Percentiles rank a stretch among this genome's conserved stretches.
Conservation (phyloP, 805 yeast species). For the Komagataella phaffii region DNA sequence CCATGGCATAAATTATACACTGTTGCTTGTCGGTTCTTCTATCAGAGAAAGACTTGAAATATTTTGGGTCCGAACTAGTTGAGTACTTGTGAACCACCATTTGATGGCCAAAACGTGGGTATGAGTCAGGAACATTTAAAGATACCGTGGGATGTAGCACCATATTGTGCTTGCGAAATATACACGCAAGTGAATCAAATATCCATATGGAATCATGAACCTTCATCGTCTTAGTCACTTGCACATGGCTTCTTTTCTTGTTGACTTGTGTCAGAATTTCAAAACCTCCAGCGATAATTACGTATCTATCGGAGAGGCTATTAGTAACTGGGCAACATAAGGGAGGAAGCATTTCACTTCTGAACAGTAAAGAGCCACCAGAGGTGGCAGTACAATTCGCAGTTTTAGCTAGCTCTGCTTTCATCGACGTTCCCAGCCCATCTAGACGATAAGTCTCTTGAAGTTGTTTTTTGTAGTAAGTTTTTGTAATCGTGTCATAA, state of each 20-base stretch:
- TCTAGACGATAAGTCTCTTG: not conserved
- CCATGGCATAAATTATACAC: conserved; percentile 24
- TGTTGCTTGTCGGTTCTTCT: not conserved
- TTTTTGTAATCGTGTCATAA: conserved; percentile 24
- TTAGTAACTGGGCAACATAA: not conserved
- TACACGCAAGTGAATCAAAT: conserved; percentile 13
- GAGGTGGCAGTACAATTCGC: not conserved
- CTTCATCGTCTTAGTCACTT: not conserved
- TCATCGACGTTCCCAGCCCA: not conserved
- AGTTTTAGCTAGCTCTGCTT: not conserved
- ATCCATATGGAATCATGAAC: not conserved
- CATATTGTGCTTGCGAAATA: conserved; percentile 7
- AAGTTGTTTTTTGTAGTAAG: conserved; percentile 9
- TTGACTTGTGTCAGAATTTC: not conserved
- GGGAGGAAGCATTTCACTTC: not conserved
- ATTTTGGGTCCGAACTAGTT: not conserved
- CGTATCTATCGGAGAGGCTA: not conserved
- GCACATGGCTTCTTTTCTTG: not conserved
- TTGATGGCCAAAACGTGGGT: conserved; percentile 20
- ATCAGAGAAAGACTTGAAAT: not conserved
- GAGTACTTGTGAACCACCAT: conserved; percentile 3
- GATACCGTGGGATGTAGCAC: conserved; percentile 16
- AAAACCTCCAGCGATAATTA: not conserved
- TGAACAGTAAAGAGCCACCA: not conserved
- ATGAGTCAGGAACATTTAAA: conserved; percentile 11